Evolutionary conservation across 192 early-diverging fungal species (phyloP).

Genomic region (Coemansia sp.): DNA sequence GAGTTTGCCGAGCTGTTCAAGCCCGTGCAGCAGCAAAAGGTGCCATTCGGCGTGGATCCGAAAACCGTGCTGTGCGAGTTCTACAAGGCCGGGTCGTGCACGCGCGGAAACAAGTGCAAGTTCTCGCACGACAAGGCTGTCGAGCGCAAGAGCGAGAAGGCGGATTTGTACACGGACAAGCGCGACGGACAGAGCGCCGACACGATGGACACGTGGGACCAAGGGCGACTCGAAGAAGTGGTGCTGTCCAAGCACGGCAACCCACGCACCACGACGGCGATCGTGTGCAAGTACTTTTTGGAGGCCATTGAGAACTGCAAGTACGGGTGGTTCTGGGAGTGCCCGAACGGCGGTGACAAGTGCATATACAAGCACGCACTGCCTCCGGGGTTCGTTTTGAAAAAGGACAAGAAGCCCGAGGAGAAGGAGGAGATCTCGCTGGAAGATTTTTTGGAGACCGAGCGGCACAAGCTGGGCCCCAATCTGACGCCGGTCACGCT

Average conservation of each 20-base stretch:
- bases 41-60: constrained; percentile 97
- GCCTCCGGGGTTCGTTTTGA: constrained; percentile 93
- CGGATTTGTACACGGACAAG: constrained; percentile 90
- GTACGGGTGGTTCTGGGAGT: constrained; percentile 99
- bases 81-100: constrained; percentile 89
- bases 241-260: constrained; percentile 80
- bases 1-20: constrained; percentile 90
- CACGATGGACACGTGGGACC: constrained; percentile 97
- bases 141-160: constrained; percentile 85
- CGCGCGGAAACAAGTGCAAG: constrained; percentile 91
- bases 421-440: constrained; percentile 84
- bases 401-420: constrained; percentile 81
- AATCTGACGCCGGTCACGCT: constrained; percentile 93
- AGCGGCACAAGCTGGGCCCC: constrained; percentile 90
- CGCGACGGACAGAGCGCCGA: constrained; percentile 63
- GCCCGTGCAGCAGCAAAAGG: constrained; percentile 85
- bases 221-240: constrained; percentile 83
- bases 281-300: constrained; percentile 98
- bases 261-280: constrained; percentile 83
- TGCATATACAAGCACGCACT: constrained; percentile 97
- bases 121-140: constrained; percentile 94
- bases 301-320: constrained; percentile 92
- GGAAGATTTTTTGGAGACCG: constrained; percentile 96
- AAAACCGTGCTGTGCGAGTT: constrained; percentile 90
- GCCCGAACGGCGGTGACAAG: constrained; percentile 87